These are phyloP conservation scores for Xerocomus nothofagi DNA, from an alignment of 1,284 basidiomycete genomes.

Conservation along the genomic window DNA sequence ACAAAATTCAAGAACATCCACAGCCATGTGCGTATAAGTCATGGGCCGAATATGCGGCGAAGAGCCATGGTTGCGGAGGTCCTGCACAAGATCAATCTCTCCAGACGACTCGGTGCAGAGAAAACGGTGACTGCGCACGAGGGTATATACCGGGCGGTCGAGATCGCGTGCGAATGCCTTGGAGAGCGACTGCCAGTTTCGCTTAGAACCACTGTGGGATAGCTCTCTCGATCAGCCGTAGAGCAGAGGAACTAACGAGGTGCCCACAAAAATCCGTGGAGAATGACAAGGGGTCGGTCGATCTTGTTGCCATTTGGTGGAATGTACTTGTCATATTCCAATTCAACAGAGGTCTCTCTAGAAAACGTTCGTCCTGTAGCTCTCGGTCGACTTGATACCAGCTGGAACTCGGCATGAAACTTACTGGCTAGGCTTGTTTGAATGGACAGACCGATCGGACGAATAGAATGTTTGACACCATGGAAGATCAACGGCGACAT, in stretches of 20 bases:
- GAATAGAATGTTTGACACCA: not conserved
- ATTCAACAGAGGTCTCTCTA: conserved; percentile 35
- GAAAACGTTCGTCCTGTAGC: conserved; percentile 27
- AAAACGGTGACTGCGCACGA: conserved; percentile 46
- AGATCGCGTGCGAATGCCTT: conserved; percentile 62
- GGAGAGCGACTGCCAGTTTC: conserved; percentile 76
- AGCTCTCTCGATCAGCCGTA: not conserved
- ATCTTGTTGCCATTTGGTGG: conserved; percentile 43
- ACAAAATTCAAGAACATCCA: conserved; percentile 67
- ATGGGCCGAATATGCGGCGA: conserved; percentile 73
- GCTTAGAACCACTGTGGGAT: conserved; percentile 65
- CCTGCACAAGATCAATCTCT: conserved; percentile 43
- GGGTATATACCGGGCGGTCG: conserved; percentile 63
- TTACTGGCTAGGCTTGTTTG: conserved; percentile 9
- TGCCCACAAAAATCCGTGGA: conserved; percentile 69
- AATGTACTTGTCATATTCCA: conserved; percentile 45
- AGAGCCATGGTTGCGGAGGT: conserved; percentile 81
- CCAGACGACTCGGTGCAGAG: not conserved
- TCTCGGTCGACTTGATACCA: conserved; percentile 9
- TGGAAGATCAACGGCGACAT: conserved; percentile 15
- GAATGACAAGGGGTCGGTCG: conserved; percentile 53
- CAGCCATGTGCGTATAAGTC: conserved; percentile 72
- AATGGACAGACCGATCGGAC: not conserved
- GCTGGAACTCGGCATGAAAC: not conserved
- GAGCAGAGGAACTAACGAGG: not conserved